A percentile compares a stretch with the other conserved stretches of the same genome.
Conservation (phyloP, 129 eudicot species). For the Cynara cardunculus region DNA sequence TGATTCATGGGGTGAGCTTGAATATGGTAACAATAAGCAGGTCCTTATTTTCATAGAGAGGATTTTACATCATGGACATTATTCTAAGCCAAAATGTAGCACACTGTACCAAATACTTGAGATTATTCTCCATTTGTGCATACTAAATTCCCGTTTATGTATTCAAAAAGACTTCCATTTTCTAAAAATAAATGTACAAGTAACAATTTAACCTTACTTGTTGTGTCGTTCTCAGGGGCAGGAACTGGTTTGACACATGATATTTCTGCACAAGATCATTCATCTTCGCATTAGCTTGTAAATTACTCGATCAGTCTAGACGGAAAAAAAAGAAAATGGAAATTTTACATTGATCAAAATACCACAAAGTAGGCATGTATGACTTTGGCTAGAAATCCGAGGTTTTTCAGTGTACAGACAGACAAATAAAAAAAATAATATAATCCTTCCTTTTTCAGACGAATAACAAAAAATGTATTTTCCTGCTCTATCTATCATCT, state of each 20-base stretch:
- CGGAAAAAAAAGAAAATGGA: background rate
- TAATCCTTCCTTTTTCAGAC: background rate
- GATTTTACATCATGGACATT: background rate
- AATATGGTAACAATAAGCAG: background rate
- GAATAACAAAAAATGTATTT: background rate
- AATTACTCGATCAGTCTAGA: background rate
- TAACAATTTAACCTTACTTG: constrained; percentile 33
- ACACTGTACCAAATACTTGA: background rate
- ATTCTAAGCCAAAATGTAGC: background rate
- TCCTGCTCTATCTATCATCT: background rate
- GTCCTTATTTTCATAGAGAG: background rate
- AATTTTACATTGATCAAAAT: background rate
- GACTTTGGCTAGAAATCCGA: background rate
- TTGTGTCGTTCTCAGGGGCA: constrained; percentile 13
- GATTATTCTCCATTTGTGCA: background rate
- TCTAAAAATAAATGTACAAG: background rate
- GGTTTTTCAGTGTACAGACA: no score
- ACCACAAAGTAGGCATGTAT: constrained; percentile 1
- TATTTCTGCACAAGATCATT: constrained; percentile 41
- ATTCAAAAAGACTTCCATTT: background rate
- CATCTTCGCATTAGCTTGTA: constrained; percentile 11
- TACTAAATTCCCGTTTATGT: background rate
- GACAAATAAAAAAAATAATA: background rate
- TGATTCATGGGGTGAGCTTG: background rate
- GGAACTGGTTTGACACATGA: constrained; percentile 46